Base-by-base conservation (phyloP, 805 yeast genomes). In the Saccharomycopsis selenospora region DNA sequence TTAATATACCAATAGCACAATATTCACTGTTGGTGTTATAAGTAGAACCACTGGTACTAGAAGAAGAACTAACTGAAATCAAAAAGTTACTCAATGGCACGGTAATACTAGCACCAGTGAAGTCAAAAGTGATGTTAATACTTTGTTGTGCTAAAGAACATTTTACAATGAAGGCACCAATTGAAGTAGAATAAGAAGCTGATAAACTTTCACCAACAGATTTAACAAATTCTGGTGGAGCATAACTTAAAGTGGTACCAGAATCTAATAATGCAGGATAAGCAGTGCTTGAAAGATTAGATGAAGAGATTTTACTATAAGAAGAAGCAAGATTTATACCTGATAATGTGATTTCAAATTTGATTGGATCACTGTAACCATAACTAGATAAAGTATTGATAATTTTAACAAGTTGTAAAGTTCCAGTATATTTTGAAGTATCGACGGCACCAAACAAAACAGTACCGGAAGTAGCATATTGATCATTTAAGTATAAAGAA, bases 401-500 rank as follows among this genome's bases (percentile, higher is more conserved):
- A 36, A 79, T 55, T 24, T 82, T 81, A 5, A 82, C 60, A 1
- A 77, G 64, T 27, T 68, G 61, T 30, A 81, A 60, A 26, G 61
- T 53, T 13, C 88, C 89, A 0, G 63, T 47, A 60, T 76, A 81
- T 63, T 82, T 82, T 33, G 76, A 71, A 51, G 73, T 75, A 58
- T 84, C 91, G 24, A 80, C 72, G 26, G 82, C 93, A 43, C 93
- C 91, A 66, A 85, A 85, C 43, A 84, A 61, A 18, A 84, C 67
- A n/a, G 71, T 63, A 4, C 88, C 90, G 1, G 66, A 52, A 3
- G 57, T 42, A 0, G 76, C 65, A 29, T 64, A 63, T 8, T 60
- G 56, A 2, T 65, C 63, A 55, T 79, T 74, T 61, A 85, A 68
- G 57, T 68, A 83, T 48, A 85, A 66, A 0, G 91, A 83, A 61